These are phyloP conservation scores for Wickerhamiella qilinensis DNA, from an alignment of 805 yeast genomes.

Conservation along the genomic window DNA sequence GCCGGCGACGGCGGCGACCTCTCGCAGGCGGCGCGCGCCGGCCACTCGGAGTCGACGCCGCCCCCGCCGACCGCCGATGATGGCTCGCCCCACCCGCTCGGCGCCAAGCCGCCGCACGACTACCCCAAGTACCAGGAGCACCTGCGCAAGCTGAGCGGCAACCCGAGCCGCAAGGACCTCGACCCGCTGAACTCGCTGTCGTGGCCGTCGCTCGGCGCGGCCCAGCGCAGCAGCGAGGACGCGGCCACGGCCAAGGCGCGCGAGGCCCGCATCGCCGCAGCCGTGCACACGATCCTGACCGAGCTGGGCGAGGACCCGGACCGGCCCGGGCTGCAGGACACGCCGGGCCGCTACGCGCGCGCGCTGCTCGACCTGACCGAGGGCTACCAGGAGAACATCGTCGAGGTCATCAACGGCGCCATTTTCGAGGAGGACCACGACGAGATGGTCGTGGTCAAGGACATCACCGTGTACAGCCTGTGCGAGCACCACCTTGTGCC, in stretches of 20 bases:
- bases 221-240: slow-evolving; percentile 53
- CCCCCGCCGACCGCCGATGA: no score
- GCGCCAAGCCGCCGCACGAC: slow-evolving; percentile 11
- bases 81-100: slow-evolving; percentile 4
- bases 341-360: slow-evolving; percentile 91
- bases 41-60: no score
- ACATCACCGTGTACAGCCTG: slow-evolving; percentile 77
- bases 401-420: slow-evolving; percentile 85
- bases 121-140: slow-evolving; percentile 17
- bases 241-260: slow-evolving; percentile 50
- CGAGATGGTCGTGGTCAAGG: slow-evolving; percentile 96
- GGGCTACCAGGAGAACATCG: slow-evolving; percentile 88
- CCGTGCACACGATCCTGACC: slow-evolving; percentile 51
- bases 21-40: no score
- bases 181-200: slow-evolving; percentile 76
- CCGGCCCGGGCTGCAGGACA: slow-evolving; percentile 80
- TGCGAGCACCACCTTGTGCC: slow-evolving; percentile 99
- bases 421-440: slow-evolving; percentile 97
- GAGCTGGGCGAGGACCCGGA: slow-evolving; percentile 85
- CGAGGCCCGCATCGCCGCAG: slow-evolving; percentile 63
- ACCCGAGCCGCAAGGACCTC: slow-evolving; percentile 6
- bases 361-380: slow-evolving; percentile 93
- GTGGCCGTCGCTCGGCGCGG: slow-evolving; percentile 86
- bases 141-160: slow-evolving; percentile 16
- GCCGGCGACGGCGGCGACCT: no score